Evolutionary conservation across 139 green algal genomes (phyloP).

Genomic region (Ostreobium quekettii): DNA sequence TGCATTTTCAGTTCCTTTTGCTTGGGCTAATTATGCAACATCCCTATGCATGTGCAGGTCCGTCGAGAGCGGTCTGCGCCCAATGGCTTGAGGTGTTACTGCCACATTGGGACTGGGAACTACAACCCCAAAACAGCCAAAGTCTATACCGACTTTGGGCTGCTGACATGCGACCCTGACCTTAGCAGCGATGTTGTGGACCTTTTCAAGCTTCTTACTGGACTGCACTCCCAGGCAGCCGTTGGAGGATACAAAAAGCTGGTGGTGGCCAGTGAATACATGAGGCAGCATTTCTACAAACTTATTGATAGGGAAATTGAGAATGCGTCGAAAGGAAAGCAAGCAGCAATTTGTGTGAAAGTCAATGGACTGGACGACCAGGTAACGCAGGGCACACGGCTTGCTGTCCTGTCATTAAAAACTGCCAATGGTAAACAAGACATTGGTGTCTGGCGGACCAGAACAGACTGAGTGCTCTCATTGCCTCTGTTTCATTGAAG

Average conservation of each 20-base stretch:
- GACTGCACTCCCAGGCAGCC: constrained; percentile 26
- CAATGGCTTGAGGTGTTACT: constrained; percentile 36
- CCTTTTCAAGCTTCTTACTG: constrained; percentile 59
- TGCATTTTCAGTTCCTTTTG: too few species aligned
- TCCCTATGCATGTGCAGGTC: not conserved
- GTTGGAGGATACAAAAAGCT: constrained; percentile 27
- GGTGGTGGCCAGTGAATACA: constrained; percentile 25
- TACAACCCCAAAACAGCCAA: constrained; percentile 51
- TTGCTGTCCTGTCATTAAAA: too few species aligned
- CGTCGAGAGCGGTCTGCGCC: constrained; percentile 18
- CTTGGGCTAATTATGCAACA: constrained; percentile 10
- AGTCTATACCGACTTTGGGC: constrained; percentile 50
- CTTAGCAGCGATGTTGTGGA: constrained; percentile 41
- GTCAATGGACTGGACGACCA: constrained; percentile 52
- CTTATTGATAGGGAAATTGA: constrained; percentile 38
- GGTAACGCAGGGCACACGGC: too few species aligned
- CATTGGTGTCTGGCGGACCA: too few species aligned
- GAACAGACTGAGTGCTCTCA: too few species aligned
- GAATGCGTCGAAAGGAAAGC: constrained; percentile 29
- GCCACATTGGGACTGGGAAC: constrained; percentile 56
- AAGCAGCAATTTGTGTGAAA: constrained; percentile 36
- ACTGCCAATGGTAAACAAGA: too few species aligned
- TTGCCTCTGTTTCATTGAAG: too few species aligned
- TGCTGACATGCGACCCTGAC: constrained; percentile 41
- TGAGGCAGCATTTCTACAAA: constrained; percentile 24